Percentiles rank a stretch among this genome's conserved stretches.
phyloP scores from a whole-genome alignment of 164 flowering plant species.

The Tinospora cordifolia region DNA sequence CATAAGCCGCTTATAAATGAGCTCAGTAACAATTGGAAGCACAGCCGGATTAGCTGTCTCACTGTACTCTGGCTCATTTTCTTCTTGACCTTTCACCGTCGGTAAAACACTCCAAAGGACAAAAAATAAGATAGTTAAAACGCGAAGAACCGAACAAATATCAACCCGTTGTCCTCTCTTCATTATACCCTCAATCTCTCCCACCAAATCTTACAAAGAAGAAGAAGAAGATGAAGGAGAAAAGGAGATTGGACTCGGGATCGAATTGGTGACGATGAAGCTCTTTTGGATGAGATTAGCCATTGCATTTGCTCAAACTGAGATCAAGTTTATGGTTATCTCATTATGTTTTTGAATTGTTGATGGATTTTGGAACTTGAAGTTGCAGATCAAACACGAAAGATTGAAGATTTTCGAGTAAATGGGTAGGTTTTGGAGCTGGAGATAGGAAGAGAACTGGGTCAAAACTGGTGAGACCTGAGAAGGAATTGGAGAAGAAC shows the following conservation, averaged over 20 bases:
- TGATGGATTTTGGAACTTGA: not conserved
- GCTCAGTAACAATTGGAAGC: constrained; percentile 30
- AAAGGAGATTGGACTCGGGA: too few relatives aligned
- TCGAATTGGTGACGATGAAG: not conserved
- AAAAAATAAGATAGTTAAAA: constrained; percentile 3
- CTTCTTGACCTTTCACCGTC: constrained; percentile 7
- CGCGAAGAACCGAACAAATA: not conserved
- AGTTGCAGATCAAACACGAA: too few relatives aligned
- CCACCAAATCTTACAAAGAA: not conserved
- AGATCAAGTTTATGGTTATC: not conserved
- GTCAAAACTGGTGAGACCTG: constrained; percentile 5
- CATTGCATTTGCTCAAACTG: constrained; percentile 10
- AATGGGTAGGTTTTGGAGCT: not conserved
- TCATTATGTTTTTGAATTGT: not conserved
- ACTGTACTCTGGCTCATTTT: constrained; percentile 4
- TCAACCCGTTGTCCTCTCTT: constrained; percentile 2
- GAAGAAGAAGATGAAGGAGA: too few relatives aligned
- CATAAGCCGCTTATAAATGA: constrained; percentile 27
- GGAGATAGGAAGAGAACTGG: not conserved
- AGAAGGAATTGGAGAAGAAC: constrained; percentile 26
- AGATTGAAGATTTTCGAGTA: not conserved
- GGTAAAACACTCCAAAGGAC: constrained; percentile 8
- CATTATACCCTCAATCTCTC: constrained; percentile 4
- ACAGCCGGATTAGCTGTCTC: constrained; percentile 26
- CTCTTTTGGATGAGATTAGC: not conserved